Evolutionary conservation across 1,284 basidiomycete species (phyloP).

Genomic region (Sanguinoderma infundibulare): DNA sequence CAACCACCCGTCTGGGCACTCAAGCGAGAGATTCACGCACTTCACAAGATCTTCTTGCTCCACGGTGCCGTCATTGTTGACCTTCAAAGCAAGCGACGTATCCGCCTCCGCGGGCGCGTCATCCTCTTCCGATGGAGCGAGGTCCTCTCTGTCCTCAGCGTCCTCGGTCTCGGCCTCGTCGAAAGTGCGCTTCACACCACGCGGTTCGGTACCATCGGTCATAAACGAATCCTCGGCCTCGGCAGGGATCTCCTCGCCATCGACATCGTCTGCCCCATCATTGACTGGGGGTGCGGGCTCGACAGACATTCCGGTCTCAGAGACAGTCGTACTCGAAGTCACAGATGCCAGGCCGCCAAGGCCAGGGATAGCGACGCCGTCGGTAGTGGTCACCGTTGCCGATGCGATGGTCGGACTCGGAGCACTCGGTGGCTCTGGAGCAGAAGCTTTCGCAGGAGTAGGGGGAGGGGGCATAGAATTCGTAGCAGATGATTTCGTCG

Average conservation of each 20-base stretch:
- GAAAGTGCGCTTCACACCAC: conserved; percentile 73
- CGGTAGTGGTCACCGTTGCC: conserved; percentile 13
- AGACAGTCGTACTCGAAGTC: conserved; percentile 8
- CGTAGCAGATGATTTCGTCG: conserved; percentile 37
- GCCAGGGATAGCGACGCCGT: conserved; percentile 38
- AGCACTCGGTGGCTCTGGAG: conserved; percentile 16
- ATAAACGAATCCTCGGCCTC: conserved; percentile 19
- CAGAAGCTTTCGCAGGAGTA: conserved; percentile 19
- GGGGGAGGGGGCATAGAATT: conserved; percentile 24
- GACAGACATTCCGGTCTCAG: conserved; percentile 14
- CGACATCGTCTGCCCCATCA: conserved; percentile 25
- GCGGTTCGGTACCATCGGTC: conserved; percentile 29
- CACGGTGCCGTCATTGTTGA: conserved; percentile 87
- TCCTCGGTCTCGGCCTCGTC: conserved; percentile 47
- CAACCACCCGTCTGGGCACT: conserved; percentile 9
- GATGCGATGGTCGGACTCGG: conserved; percentile 5
- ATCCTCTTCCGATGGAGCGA: conserved; percentile 56
- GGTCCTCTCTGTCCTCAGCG: conserved; percentile 39
- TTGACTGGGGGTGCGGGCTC: conserved; percentile 15
- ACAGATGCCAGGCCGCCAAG: conserved; percentile 28
- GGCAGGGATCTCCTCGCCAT: conserved; percentile 25
- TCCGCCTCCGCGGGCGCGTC: conserved; percentile 43
- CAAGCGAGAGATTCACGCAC: conserved; percentile 49
- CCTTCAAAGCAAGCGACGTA: conserved; percentile 62
- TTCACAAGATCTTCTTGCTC: conserved; percentile 94